A percentile compares a stretch with the other conserved stretches of the same genome.
phyloP scores from a whole-genome alignment of 768 basidiomycete species.

The Gymnopilus junonius region DNA sequence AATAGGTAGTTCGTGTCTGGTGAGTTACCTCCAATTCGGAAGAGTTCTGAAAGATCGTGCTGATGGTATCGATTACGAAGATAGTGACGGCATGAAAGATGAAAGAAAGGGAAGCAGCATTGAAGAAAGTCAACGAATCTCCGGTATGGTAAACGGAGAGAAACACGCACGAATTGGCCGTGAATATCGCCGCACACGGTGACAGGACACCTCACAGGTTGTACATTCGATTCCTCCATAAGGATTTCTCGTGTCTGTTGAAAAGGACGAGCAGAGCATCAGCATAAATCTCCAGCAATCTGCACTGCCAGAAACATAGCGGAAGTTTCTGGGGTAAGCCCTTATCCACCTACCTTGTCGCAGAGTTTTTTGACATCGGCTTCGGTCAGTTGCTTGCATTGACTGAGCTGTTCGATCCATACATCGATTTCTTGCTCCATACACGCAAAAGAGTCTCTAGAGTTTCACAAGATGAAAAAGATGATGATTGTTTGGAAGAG shows the following conservation, averaged over 20 bases:
- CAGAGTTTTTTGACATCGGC: conserved; percentile 96
- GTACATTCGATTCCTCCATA: conserved; percentile 99
- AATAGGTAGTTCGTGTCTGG: conserved; percentile 99
- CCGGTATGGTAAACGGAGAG: not conserved
- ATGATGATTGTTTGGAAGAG: conserved; percentile 36
- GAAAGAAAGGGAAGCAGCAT: conserved; percentile 8
- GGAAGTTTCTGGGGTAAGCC: conserved; percentile 18
- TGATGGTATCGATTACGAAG: conserved; percentile 39
- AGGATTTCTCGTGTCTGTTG: conserved; percentile 93
- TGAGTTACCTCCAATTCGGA: conserved; percentile 97
- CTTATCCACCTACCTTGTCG: conserved; percentile 83
- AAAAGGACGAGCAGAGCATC: conserved; percentile 18
- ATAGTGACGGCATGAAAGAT: not conserved
- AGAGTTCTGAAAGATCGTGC: conserved; percentile 99
- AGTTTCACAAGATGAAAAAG: conserved; percentile 31
- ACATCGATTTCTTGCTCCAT: conserved; percentile 87
- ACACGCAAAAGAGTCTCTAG: conserved; percentile 31
- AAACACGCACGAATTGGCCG: conserved; percentile 91
- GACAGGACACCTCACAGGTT: conserved; percentile 97
- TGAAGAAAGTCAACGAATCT: conserved; percentile 7
- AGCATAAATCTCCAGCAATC: not conserved
- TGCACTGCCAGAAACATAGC: conserved; percentile 7
- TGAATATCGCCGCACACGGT: conserved; percentile 99
- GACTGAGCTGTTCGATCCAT: conserved; percentile 96
- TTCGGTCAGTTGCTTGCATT: conserved; percentile 97